These are phyloP conservation scores for Papiliotrema laurentii DNA, from an alignment of 1,284 basidiomycete species.

Conservation along the genomic window DNA sequence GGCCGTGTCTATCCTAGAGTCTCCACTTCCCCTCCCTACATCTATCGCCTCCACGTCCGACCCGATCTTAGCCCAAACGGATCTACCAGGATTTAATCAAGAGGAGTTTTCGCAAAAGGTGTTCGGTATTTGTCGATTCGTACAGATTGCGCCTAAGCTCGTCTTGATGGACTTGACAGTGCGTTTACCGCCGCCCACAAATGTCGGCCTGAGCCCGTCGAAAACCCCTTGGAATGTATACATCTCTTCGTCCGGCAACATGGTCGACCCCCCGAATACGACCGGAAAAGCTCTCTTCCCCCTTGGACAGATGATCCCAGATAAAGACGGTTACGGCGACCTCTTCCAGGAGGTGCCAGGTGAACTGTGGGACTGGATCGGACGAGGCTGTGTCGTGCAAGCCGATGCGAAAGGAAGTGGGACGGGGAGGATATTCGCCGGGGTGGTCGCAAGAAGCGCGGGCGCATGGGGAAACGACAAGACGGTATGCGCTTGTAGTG, in stretches of 20 bases:
- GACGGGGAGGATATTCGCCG: slow-evolving; percentile 43
- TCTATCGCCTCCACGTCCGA: slow-evolving; percentile 23
- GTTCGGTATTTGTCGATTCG: slow-evolving; percentile 48
- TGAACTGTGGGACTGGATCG: slow-evolving; percentile 49
- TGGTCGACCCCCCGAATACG: slow-evolving; percentile 43
- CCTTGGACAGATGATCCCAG: slow-evolving; percentile 38
- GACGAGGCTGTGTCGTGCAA: slow-evolving; percentile 47
- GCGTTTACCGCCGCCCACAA: slow-evolving; percentile 33
- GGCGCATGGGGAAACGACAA: slow-evolving; percentile 50
- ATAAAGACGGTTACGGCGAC: slow-evolving; percentile 48
- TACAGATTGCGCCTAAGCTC: slow-evolving; percentile 45
- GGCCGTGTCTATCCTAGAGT: slow-evolving; percentile 49
- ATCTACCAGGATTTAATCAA: slow-evolving; percentile 37
- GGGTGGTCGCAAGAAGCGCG: slow-evolving; percentile 47
- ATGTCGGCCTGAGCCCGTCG: slow-evolving; percentile 13
- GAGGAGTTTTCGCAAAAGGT: slow-evolving; percentile 46
- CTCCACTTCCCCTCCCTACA: slow-evolving; percentile 36
- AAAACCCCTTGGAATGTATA: slow-evolving; percentile 38
- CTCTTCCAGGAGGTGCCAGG: slow-evolving; percentile 47
- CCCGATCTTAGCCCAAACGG: slow-evolving; percentile 14
- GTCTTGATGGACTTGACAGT: slow-evolving; percentile 48
- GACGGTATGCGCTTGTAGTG: slow-evolving; percentile 49
- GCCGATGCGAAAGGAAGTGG: slow-evolving; percentile 10
- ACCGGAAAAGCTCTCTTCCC: slow-evolving; percentile 36
- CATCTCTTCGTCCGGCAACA: slow-evolving; percentile 44